Evolutionary conservation across 2,329 filamentous ascomycete genomes (phyloP).

Genomic region (Calonectria pauciramosa): DNA sequence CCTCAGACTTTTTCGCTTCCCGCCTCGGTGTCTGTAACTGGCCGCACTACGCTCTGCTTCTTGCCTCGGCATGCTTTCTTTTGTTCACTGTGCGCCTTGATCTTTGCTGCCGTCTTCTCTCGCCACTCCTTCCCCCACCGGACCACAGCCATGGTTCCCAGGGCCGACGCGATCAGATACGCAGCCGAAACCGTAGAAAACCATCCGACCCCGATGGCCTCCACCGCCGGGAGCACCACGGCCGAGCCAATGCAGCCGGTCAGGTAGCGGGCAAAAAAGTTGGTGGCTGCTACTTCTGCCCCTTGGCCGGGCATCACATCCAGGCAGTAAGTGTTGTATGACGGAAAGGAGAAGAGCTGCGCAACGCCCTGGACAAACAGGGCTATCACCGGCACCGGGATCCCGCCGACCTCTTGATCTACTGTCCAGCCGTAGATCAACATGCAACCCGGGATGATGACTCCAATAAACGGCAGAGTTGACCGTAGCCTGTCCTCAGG

Average conservation of each 20-base stretch:
- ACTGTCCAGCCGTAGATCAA: slow-evolving; percentile 72
- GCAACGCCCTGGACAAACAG: slow-evolving; percentile 83
- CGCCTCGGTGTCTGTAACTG: neutral
- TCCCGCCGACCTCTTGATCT: slow-evolving; percentile 63
- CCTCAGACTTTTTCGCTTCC: slow-evolving; percentile 23
- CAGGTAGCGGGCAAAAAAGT: slow-evolving; percentile 83
- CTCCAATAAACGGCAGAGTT: slow-evolving; percentile 68
- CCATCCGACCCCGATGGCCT: slow-evolving; percentile 84
- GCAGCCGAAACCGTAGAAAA: slow-evolving; percentile 75
- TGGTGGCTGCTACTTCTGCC: slow-evolving; percentile 83
- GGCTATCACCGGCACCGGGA: slow-evolving; percentile 75
- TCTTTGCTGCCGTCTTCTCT: slow-evolving; percentile 48
- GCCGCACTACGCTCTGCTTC: neutral
- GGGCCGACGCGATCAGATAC: slow-evolving; percentile 54
- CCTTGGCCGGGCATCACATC: slow-evolving; percentile 81
- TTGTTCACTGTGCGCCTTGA: slow-evolving; percentile 15
- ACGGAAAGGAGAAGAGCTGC: slow-evolving; percentile 82
- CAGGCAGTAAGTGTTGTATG: slow-evolving; percentile 84
- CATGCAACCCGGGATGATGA: slow-evolving; percentile 73
- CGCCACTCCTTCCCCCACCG: slow-evolving; percentile 58
- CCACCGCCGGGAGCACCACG: slow-evolving; percentile 79
- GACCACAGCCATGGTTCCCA: slow-evolving; percentile 54
- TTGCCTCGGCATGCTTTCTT: neutral
- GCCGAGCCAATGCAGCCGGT: slow-evolving; percentile 80
- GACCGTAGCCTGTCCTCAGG: slow-evolving; percentile 78